These are phyloP conservation scores for Durusdinium trenchii DNA, from an alignment of 73 alveolate species.

Conservation along the genomic window DNA sequence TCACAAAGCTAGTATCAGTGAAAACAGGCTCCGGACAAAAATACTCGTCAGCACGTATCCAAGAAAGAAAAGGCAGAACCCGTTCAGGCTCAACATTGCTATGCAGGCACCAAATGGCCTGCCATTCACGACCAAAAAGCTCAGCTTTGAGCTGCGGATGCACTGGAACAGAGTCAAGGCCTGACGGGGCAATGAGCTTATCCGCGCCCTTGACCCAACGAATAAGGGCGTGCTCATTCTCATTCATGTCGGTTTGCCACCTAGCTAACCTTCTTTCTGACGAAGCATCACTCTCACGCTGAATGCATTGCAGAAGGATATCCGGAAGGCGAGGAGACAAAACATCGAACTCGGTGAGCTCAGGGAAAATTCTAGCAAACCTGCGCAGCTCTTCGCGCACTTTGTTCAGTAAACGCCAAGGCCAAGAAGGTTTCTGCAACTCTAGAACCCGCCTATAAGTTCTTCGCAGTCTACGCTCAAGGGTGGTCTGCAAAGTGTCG, in stretches of 20 bases:
- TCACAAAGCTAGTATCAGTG: not conserved
- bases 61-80: not conserved
- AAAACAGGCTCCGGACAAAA: not conserved
- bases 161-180: not conserved
- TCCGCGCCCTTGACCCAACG: conserved; percentile 57
- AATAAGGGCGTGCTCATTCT: not conserved
- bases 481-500: not conserved
- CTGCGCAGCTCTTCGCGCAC: not conserved
- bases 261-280: not conserved
- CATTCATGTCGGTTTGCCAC: not conserved
- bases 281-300: not conserved
- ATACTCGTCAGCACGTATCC: conserved; percentile 7
- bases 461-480: not conserved
- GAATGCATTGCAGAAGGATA: not conserved
- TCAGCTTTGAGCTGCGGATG: conserved; percentile 59
- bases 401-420: not conserved
- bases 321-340: not conserved
- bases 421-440: not conserved
- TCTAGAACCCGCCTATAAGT: not conserved
- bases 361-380: not conserved
- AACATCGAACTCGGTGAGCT: not conserved
- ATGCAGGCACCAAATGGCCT: not conserved
- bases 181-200: not conserved
- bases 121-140: not conserved
- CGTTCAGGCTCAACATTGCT: not conserved